Percentiles rank a stretch among this genome's conserved stretches.
Conservation (phyloP, 331 rosid species). For the Pyracantha coccinea region DNA sequence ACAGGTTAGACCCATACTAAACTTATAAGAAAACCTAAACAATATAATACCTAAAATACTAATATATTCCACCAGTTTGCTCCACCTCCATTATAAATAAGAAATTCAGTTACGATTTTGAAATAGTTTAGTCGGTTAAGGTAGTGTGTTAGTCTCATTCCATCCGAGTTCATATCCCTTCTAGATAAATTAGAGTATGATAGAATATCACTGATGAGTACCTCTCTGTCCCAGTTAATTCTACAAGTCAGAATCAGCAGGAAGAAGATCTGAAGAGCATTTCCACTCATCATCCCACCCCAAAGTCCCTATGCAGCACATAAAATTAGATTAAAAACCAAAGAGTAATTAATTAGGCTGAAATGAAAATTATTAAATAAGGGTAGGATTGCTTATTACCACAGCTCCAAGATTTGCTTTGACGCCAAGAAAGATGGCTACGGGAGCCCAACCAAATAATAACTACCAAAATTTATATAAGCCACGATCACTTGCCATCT, state of each 20-base stretch:
- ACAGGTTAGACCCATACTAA: too few relatives aligned
- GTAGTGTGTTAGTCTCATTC: too few relatives aligned
- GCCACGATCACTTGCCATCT: slow-evolving; percentile 41
- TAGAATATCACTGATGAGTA: not conserved
- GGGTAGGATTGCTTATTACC: slow-evolving; percentile 6
- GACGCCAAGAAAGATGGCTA: slow-evolving; percentile 26
- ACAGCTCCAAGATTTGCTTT: slow-evolving; percentile 14
- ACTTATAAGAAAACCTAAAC: too few relatives aligned
- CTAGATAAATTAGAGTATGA: too few relatives aligned
- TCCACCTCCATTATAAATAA: slow-evolving; percentile 17
- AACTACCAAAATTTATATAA: slow-evolving; percentile 28
- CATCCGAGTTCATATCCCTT: too few relatives aligned
- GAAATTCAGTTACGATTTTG: too few relatives aligned
- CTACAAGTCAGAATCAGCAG: slow-evolving; percentile 16
- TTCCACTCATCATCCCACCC: slow-evolving; percentile 35
- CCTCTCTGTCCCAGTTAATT: slow-evolving; percentile 42
- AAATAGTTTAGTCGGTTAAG: too few relatives aligned
- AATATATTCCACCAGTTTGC: too few relatives aligned
- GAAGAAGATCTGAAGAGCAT: slow-evolving; percentile 16
- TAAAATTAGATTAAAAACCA: not conserved
- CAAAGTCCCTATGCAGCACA: slow-evolving; percentile 25
- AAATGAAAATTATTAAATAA: not conserved
- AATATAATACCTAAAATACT: too few relatives aligned
- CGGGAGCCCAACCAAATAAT: slow-evolving; percentile 32
- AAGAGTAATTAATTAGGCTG: not conserved